Conservation (phyloP, 345 rosid genomes). For the Salix viminalis region DNA sequence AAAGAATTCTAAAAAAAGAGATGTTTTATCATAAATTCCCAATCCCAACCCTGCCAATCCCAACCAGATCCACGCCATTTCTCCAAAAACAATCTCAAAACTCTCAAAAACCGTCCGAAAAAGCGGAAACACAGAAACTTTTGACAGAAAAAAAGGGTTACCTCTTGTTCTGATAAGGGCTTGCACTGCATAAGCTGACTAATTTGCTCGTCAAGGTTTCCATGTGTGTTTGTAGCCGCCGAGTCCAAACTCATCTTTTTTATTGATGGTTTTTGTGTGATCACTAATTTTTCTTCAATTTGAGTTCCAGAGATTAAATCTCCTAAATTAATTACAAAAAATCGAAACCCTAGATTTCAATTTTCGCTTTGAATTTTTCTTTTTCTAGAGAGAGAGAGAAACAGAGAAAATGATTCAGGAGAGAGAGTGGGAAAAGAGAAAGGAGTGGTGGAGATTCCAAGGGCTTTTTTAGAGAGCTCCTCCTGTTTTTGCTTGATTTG, state of each 20-base stretch:
- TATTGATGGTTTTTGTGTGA: background rate
- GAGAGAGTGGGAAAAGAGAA: background rate
- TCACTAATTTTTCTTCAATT: background rate
- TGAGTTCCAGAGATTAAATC: slow-evolving; percentile 21
- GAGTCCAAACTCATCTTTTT: slow-evolving; percentile 42
- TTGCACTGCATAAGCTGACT: slow-evolving; percentile 60
- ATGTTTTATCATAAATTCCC: background rate
- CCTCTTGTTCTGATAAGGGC: slow-evolving; percentile 55
- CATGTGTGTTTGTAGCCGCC: slow-evolving; percentile 39
- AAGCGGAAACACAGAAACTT: background rate
- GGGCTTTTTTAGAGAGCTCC: background rate
- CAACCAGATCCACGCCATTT: background rate
- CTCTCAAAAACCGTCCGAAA: background rate
- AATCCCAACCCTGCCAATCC: background rate
- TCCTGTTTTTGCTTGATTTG: background rate
- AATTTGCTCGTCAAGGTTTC: slow-evolving; percentile 55
- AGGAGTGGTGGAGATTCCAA: slow-evolving; percentile 27
- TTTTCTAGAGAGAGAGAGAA: background rate
- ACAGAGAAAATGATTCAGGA: background rate
- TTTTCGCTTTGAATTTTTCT: background rate
- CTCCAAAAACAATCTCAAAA: background rate
- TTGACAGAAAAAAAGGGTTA: background rate
- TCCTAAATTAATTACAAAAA: background rate
- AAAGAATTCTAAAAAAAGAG: background rate
- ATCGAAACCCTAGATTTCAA: slow-evolving; percentile 23